These are phyloP conservation scores for Mucor circinelloides DNA, from an alignment of 371 early-diverging fungal species.

Conservation along the genomic window DNA sequence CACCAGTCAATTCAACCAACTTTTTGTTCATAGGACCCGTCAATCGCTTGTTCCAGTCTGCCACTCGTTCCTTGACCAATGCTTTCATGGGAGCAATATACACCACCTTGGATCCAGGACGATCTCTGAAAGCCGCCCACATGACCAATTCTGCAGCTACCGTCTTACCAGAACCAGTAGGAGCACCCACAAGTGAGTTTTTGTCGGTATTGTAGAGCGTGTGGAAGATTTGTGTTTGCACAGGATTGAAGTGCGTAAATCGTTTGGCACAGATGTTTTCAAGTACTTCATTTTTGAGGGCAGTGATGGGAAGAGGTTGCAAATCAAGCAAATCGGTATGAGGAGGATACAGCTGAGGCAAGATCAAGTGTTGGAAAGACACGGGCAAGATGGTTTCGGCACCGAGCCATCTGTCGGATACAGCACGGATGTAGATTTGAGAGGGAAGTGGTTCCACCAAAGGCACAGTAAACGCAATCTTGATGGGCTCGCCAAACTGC, in stretches of 20 bases:
- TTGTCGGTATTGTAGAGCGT: constrained; percentile 85
- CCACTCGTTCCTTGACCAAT: constrained; percentile 95
- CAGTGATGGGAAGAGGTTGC: constrained; percentile 86
- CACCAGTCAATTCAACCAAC: constrained; percentile 97
- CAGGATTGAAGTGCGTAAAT: constrained; percentile 95
- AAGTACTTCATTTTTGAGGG: constrained; percentile 76
- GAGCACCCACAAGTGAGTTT: constrained; percentile 96
- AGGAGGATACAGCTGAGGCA: constrained; percentile 81
- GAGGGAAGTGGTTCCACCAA: constrained; percentile 85
- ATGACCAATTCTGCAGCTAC: constrained; percentile 96
- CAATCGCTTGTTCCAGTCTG: constrained; percentile 88
- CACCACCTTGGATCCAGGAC: constrained; percentile 88
- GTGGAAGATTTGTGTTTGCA: constrained; percentile 98
- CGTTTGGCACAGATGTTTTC: constrained; percentile 80
- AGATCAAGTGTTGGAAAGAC: constrained; percentile 87
- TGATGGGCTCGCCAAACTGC: constrained; percentile 55
- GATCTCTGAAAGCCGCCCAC: constrained; percentile 87
- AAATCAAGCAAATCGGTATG: constrained; percentile 90
- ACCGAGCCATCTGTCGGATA: constrained; percentile 95
- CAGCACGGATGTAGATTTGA: constrained; percentile 86
- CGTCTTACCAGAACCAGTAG: constrained; percentile 99
- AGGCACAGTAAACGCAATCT: constrained; percentile 88
- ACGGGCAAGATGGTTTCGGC: constrained; percentile 83
- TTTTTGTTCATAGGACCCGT: constrained; percentile 74
- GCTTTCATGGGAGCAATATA: constrained; percentile 99